Evolutionary conservation across 1,139 yeast species (phyloP), one percentile per base, ranked within the genome.

Genomic region (Yamadazyma diddensiae): DNA sequence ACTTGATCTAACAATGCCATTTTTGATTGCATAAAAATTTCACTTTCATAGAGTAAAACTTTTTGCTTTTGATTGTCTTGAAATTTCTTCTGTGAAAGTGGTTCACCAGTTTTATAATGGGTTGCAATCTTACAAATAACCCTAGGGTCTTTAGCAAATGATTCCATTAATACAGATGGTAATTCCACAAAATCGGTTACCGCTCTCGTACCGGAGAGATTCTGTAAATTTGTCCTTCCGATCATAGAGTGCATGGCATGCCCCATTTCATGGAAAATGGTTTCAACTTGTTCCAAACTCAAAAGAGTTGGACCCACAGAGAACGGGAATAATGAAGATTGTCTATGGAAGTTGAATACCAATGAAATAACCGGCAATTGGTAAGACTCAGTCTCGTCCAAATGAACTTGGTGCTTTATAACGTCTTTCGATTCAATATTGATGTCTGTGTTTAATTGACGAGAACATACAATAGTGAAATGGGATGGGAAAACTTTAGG

Each of bases 241-340:
- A 92, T 65, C 97, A 92, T 90, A 5, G 97, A 87, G 56, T 92
- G 98, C 79, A 92, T 84, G 2, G 98, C 98, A 59, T 92, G 99
- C 1, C 99, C 99, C 95, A 92, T 88, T 58, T 92, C 99, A 58
- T 92, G 99, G 63, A 94, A 92, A 21, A 92, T 62, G 0, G 98
- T 92, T 50, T 90, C 95, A 4, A 92, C 90, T 50, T 94, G 97
- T 37, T 73, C 77, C 39, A 86, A 68, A 6, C 82, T 68, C 25
- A 92, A 60, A 16, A 86, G 62, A 0, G 73, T 63, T 6, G 73
- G 70, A 8, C 28, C 27, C 1, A 19, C 28, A n/a, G 41, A 31
- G n/a, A 32, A 31, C 11, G 29, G 26, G 14, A 36, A 38, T 6
- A 40, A 12, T 11, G 45, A 34, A 24, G 44, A 23, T 22, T 47